These are phyloP conservation scores for Agaricales sp. DNA, from an alignment of 1,284 basidiomycete species.

Conservation along the genomic window DNA sequence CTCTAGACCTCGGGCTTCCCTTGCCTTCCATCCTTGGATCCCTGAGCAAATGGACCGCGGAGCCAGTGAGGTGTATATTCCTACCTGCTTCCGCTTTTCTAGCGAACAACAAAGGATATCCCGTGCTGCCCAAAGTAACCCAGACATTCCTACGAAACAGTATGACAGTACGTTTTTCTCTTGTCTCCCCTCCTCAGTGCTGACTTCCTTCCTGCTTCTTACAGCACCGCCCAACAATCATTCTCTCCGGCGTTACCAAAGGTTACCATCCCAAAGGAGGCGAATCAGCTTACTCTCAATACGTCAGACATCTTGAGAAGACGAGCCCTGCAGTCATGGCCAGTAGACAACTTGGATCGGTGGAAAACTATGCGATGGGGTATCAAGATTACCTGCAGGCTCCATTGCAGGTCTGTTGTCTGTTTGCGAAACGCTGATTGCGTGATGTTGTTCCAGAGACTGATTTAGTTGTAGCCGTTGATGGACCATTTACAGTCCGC, in stretches of 20 bases:
- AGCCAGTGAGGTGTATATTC: constrained; percentile 83
- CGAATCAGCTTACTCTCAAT: constrained; percentile 84
- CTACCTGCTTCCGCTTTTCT: constrained; percentile 89
- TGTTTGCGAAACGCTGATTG: constrained; percentile 4
- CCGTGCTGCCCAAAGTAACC: constrained; percentile 87
- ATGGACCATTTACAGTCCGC: constrained; percentile 95
- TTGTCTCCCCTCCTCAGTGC: constrained; percentile 9
- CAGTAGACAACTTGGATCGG: constrained; percentile 51
- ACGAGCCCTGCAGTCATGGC: constrained; percentile 57
- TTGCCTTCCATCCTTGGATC: constrained; percentile 68
- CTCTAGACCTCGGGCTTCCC: constrained; percentile 83
- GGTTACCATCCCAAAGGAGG: constrained; percentile 72
- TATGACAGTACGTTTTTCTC: constrained; percentile 57
- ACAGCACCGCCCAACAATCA: constrained; percentile 74
- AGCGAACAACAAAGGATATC: constrained; percentile 94
- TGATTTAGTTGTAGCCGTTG: constrained; percentile 68
- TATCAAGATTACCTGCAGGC: constrained; percentile 96
- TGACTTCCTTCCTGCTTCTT: constrained; percentile 8
- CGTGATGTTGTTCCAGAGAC: constrained; percentile 5
- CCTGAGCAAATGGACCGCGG: constrained; percentile 83
- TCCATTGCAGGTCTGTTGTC: constrained; percentile 65
- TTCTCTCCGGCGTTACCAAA: constrained; percentile 61
- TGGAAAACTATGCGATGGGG: constrained; percentile 84
- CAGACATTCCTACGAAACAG: constrained; percentile 83
- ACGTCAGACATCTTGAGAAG: constrained; percentile 76